Base-by-base conservation (phyloP, 2,329 filamentous ascomycete genomes). In the Fusarium napiforme region DNA sequence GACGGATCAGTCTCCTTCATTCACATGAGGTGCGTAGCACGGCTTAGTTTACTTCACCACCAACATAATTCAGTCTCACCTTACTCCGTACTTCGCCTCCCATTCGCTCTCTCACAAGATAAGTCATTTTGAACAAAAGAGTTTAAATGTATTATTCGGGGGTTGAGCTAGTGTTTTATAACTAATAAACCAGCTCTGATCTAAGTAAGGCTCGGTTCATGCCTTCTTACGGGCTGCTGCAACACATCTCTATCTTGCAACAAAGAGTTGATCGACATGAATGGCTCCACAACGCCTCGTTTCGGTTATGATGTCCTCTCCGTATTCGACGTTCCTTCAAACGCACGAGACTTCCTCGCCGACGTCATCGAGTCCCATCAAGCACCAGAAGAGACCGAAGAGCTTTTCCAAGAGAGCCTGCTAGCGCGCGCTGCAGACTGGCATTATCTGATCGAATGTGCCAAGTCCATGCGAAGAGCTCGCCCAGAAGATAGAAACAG, bases 351-450 rank as follows among this genome's bases (percentile, higher is more conserved):
- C 26, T 83, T 81, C 60, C 74, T 84, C 23, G 72, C 76, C 46
- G 73, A 78, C 58, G 59, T 82, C 42, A 65, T 83, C 42, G 75
- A 79, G 32, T 77, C 77, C 9, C 42, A 70, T 21, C 61, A 59
- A 26, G 74, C 76, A n/a, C 69, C 81, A n/a, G 47, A 71, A 21
- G 80, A 84, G 56, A 65, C 67, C n/a, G 62, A 77, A 60, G 30
- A 60, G 40, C 74, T 83, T 37, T 69, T 80, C 32, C 64, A 78
- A 46, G 62, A 78, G 46, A 83, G 81, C 60, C 71, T 84, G 28
- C 60, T 78, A 9, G 81, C 80, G 42, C 78, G 79, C 18, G 77
- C 78, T 26, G 75, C 84, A 50, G 78, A 82, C 53, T 84, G 81
- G 79, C 60, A 81, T 23, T 74, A 76, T 59, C 61, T 81, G 67